Evolutionary conservation across 768 basidiomycete species (phyloP), one percentile per base, ranked within the genome.

Genomic region (Paxillus rubicundulus): DNA sequence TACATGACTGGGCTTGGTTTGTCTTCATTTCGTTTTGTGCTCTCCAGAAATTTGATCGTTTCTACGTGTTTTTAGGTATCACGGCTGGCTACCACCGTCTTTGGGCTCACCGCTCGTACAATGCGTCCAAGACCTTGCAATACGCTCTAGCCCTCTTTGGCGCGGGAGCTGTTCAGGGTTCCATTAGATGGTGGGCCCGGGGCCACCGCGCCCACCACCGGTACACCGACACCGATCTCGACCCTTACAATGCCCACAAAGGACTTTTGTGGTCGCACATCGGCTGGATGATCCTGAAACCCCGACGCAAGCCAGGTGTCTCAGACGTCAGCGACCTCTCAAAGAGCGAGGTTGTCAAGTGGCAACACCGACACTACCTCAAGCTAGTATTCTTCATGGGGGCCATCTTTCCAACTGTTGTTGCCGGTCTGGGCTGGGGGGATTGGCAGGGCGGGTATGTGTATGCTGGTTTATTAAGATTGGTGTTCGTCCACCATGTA

Each of bases 151-250:
- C 94, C 21, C 62, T 89, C 17, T 80, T 85, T 9, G 97, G 96
- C 45, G 86, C 92, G 2, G 96, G 97, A 44, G 95, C 96, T 5
- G 88, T 96, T 43, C 83, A 99, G 66, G 96, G 96, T 9, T 97
- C 95, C 18, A 96, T 99, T 75, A 89, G 92, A 70, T 98, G 97
- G 97, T 98, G 97, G 97, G 87, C 87, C 18, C 84, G 97, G 47
- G 95, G 95, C 44, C 97, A 99, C 77, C 90, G 96, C 54, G 96
- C 96, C 3, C 95, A 97, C 70, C 95, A 97, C 67, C 83, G 94
- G 39, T 96, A 97, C 76, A 98, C 94, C 60, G 94, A 96, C 72
- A 98, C 94, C 63, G 91, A 93, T 50, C 87, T 98, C 57, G 94
- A 97, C 72, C 94, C 95, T 0, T 97, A 98, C 76, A 89, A 90